Evolutionary conservation across 2,329 filamentous ascomycete species (phyloP), one percentile per base, ranked within the genome.

Genomic region (Venturia carpophila): DNA sequence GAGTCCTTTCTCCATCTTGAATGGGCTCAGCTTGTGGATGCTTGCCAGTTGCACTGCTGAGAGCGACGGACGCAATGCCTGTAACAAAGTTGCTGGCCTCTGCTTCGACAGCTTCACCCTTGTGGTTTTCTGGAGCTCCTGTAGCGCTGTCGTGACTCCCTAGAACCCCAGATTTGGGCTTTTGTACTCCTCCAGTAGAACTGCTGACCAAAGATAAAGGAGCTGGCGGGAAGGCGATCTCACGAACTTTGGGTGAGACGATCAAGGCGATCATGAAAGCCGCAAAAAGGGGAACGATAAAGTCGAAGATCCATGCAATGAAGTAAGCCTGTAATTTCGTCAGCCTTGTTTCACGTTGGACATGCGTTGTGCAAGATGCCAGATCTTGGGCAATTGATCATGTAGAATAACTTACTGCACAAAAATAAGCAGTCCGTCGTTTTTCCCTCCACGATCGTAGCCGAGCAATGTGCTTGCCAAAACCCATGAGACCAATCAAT

Each of bases 11-110:
- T 15, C 73, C 73, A 1, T 73, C 71, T 1, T 78, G 77, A n/a
- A 79, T 74, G 1, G 84, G 83, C 39, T 89, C 84, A 3, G 79
- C 82, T 72, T 89, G 84, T 0, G 89, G 88, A 68, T 92, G 85
- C 72, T 92, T 91, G 1, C 90, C 90, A 0, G 87, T 86, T 1
- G 89, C 90, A 69, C 88, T 90, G 60, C 87, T 88, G 21, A 93
- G 76, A 1, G 89, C 87, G 5, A 94, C 84, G 39, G 85, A 82
- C 10, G 87, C 85, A 63, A 94, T 86, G 42, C 87, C 84, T 64
- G 87, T 87, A 66, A 94, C 87, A 67, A 95, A 87, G 72, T 91
- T 92, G 69, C 84, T 87, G 0, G 91, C 91, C 73, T 95, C 91
- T 67, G 89, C 84, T 73, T 95, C 91, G 0, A 91, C 88, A 0